phyloP scores from a whole-genome alignment of 495 filamentous ascomycete genomes.

The Penicillium canariense region DNA sequence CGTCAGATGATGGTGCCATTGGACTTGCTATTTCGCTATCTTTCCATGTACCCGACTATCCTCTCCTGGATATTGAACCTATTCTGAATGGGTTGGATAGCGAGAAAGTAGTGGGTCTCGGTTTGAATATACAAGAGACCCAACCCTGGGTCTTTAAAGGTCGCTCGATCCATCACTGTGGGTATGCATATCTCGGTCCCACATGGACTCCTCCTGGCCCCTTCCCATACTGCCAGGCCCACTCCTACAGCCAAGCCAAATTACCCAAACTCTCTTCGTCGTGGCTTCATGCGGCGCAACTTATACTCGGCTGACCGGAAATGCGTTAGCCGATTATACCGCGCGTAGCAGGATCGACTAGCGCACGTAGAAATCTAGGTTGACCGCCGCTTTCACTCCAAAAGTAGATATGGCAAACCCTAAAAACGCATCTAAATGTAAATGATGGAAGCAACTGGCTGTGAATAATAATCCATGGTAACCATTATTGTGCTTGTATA shows the following conservation, averaged over 20 bases:
- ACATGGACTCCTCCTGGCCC: neutral
- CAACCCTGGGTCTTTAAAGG: no score
- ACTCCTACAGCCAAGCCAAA: neutral
- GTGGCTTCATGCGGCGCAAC: neutral
- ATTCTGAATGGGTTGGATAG: neutral
- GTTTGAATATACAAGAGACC: neutral
- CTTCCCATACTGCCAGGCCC: neutral
- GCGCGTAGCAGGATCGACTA: no score
- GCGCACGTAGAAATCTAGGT: no score
- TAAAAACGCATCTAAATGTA: no score
- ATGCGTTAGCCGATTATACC: neutral
- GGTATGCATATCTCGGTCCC: neutral
- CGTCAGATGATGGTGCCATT: slow-evolving; percentile 2
- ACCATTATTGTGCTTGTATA: no score
- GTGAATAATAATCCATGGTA: no score
- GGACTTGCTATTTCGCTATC: neutral
- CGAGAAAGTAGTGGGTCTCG: neutral
- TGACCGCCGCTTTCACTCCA: no score
- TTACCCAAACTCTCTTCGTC: neutral
- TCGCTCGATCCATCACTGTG: neutral
- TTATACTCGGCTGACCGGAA: neutral
- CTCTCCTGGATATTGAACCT: neutral
- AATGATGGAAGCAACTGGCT: no score
- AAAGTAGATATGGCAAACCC: no score
- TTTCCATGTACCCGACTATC: neutral